Percentiles rank a stretch among this genome's conserved stretches.
Evolutionary conservation across 805 yeast species (phyloP).

Genomic region (Barnettozyma vustinii): DNA sequence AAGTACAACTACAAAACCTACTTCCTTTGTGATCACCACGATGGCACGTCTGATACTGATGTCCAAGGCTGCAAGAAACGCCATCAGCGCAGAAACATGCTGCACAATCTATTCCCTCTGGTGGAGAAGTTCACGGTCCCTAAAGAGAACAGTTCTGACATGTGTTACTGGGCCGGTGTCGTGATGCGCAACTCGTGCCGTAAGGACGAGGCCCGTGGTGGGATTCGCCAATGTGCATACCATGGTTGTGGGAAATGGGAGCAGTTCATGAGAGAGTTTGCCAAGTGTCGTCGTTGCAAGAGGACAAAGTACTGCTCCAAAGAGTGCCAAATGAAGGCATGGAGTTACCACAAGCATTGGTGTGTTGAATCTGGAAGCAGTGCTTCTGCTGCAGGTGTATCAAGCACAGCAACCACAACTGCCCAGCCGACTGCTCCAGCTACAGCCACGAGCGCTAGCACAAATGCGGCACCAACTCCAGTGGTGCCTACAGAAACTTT

Average conservation of each 20-base stretch:
- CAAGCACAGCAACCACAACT: not conserved
- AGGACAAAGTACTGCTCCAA: constrained; percentile 92
- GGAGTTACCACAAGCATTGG: constrained; percentile 95
- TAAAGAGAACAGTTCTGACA: constrained; percentile 62
- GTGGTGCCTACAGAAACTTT: not conserved
- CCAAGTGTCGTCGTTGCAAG: constrained; percentile 91
- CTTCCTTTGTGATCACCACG: constrained; percentile 16
- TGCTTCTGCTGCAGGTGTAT: not conserved
- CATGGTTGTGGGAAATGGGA: constrained; percentile 96
- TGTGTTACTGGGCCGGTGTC: constrained; percentile 97
- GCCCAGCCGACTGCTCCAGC: constrained; percentile 1
- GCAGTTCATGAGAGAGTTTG: constrained; percentile 81
- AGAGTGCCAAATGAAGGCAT: constrained; percentile 85
- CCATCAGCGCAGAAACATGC: not conserved
- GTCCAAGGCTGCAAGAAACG: constrained; percentile 1
- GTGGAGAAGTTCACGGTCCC: constrained; percentile 85
- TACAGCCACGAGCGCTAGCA: not conserved
- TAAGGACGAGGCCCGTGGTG: constrained; percentile 79
- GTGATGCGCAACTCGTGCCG: constrained; percentile 95
- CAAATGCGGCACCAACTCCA: not conserved
- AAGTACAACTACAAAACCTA: constrained; percentile 44
- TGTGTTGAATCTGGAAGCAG: constrained; percentile 41
- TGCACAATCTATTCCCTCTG: constrained; percentile 72
- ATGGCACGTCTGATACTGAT: constrained; percentile 6
- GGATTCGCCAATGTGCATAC: constrained; percentile 92